A percentile compares a stretch with the other conserved stretches of the same genome.
phyloP scores from a whole-genome alignment of 2,329 filamentous ascomycete genomes.

The Exophiala oligosperma region DNA sequence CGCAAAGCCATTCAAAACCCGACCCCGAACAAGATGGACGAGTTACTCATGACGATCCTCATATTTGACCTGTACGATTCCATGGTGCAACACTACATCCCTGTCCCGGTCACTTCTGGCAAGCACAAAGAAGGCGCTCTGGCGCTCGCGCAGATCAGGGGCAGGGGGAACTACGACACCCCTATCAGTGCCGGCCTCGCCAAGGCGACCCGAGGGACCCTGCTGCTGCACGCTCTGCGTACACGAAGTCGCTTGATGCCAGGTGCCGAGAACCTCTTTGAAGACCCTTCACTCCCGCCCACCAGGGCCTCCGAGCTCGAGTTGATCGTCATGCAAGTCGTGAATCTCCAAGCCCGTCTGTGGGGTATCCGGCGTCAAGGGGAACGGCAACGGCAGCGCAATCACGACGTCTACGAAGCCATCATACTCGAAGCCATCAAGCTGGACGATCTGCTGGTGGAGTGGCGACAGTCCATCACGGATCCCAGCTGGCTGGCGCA shows the following conservation, averaged over 20 bases:
- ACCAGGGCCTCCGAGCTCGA: slow-evolving; percentile 21
- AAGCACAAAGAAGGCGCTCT: slow-evolving; percentile 28
- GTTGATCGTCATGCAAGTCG: slow-evolving; percentile 11
- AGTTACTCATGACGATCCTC: slow-evolving; percentile 29
- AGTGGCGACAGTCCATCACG: slow-evolving; percentile 24
- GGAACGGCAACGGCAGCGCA: background rate
- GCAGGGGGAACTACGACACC: slow-evolving; percentile 18
- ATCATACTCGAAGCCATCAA: slow-evolving; percentile 22
- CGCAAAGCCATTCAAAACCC: slow-evolving; percentile 23
- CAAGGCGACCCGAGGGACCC: slow-evolving; percentile 16
- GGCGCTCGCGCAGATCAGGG: slow-evolving; percentile 26
- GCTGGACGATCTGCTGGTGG: slow-evolving; percentile 16
- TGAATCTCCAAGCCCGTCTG: slow-evolving; percentile 18
- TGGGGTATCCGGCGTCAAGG: slow-evolving; percentile 9
- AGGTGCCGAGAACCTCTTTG: slow-evolving; percentile 19
- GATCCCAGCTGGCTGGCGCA: slow-evolving; percentile 17
- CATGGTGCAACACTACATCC: slow-evolving; percentile 24
- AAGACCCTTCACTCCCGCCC: slow-evolving; percentile 12
- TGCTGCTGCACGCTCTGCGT: slow-evolving; percentile 21
- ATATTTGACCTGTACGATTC: slow-evolving; percentile 30
- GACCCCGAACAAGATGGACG: slow-evolving; percentile 19
- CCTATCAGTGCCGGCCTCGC: slow-evolving; percentile 14
- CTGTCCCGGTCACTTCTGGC: slow-evolving; percentile 3
- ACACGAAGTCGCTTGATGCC: slow-evolving; percentile 17
- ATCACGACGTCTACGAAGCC: slow-evolving; percentile 4